Conservation (phyloP, 2,329 filamentous ascomycete species). For the Diaporthe sp. region DNA sequence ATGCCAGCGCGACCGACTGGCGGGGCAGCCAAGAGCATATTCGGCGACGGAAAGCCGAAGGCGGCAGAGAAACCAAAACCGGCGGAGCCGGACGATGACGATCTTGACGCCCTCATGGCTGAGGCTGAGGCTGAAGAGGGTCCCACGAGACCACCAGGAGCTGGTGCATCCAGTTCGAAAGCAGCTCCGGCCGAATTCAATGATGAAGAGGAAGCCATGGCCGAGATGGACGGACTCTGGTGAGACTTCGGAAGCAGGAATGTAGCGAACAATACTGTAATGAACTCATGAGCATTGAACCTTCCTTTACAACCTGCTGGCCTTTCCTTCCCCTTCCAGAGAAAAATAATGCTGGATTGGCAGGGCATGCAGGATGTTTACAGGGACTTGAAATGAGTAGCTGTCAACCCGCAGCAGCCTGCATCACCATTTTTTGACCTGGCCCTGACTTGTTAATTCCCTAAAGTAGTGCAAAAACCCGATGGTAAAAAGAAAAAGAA, state of each 20-base stretch:
- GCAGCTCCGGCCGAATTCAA: conserved; percentile 57
- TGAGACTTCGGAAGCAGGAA: conserved; percentile 44
- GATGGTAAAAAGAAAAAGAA: not conserved
- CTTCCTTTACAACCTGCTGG: fast-evolving
- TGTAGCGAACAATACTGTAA: not conserved
- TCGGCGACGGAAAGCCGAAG: conserved; percentile 36
- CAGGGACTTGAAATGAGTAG: not conserved
- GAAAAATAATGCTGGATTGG: not conserved
- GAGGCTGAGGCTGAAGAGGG: conserved; percentile 53
- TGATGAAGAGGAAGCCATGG: conserved; percentile 78
- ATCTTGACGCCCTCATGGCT: conserved; percentile 60
- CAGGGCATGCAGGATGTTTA: not conserved
- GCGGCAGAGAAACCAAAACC: conserved; percentile 6
- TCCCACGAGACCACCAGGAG: conserved; percentile 1
- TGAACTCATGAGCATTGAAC: not conserved
- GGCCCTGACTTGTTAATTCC: not conserved
- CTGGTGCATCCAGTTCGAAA: not conserved
- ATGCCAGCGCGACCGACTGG: conserved; percentile 24
- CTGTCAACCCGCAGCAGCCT: not conserved
- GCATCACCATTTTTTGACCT: not conserved
- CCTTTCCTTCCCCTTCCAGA: not conserved
- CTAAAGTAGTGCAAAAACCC: not conserved
- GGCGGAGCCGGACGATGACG: conserved; percentile 48
- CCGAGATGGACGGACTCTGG: conserved; percentile 71
- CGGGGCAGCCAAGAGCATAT: conserved; percentile 42